A percentile compares a stretch with the other conserved stretches of the same genome.
phyloP scores from a whole-genome alignment of 2,329 filamentous ascomycete species.

The Talaromyces albobiverticillius region DNA sequence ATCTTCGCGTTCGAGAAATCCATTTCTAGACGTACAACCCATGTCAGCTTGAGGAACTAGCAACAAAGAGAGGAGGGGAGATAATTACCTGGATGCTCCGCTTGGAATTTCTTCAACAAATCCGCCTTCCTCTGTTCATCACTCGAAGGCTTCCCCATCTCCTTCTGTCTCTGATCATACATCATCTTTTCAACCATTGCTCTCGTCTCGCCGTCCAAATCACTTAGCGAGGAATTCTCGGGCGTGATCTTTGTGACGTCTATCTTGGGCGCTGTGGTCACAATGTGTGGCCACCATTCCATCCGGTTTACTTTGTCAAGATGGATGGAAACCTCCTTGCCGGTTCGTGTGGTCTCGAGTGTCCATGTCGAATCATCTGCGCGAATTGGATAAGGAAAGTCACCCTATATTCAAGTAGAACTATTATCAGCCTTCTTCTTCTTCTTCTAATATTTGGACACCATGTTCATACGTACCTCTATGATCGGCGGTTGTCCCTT shows the following conservation, averaged over 20 bases:
- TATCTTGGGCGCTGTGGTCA: slow-evolving; percentile 82
- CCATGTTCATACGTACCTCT: slow-evolving; percentile 55
- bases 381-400: slow-evolving; percentile 74
- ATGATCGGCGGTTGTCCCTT: slow-evolving; percentile 87
- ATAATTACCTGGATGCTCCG: slow-evolving; percentile 59
- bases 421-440: not conserved
- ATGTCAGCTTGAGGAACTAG: slow-evolving; percentile 13
- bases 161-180: slow-evolving; percentile 97
- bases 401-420: slow-evolving; percentile 59
- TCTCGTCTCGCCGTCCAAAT: slow-evolving; percentile 91
- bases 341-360: slow-evolving; percentile 62
- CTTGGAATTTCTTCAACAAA: slow-evolving; percentile 88
- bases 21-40: slow-evolving; percentile 50
- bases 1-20: slow-evolving; percentile 67
- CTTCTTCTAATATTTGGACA: not conserved
- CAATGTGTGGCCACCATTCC: slow-evolving; percentile 96
- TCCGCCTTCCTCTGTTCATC: slow-evolving; percentile 96
- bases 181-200: slow-evolving; percentile 99
- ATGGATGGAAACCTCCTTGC: slow-evolving; percentile 79
- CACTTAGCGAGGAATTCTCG: slow-evolving; percentile 85
- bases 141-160: slow-evolving; percentile 79
- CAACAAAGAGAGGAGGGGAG: not conserved
- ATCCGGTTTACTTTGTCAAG: slow-evolving; percentile 96
- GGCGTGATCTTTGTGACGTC: slow-evolving; percentile 94
- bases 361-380: slow-evolving; percentile 95